Percentiles rank a stretch among this genome's conserved stretches.
Evolutionary conservation across 306 rosid species (phyloP).

Genomic region (Glycine latifolia): DNA sequence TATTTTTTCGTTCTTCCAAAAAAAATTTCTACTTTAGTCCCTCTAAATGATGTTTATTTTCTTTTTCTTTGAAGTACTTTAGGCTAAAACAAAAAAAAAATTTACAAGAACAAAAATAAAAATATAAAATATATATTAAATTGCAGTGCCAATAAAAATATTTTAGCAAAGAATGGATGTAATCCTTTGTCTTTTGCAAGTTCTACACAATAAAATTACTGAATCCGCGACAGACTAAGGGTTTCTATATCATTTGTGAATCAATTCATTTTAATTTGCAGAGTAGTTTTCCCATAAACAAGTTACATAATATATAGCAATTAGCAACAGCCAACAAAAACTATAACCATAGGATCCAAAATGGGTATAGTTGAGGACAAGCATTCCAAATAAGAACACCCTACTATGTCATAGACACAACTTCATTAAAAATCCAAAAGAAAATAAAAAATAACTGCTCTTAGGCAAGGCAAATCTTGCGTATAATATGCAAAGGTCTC

Average conservation of each 20-base stretch:
- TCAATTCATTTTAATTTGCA: neutral
- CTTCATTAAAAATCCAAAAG: neutral
- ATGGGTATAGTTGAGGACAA: constrained; percentile 25
- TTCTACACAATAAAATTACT: neutral
- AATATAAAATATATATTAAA: too few species aligned
- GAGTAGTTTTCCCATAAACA: neutral
- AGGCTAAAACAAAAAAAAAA: too few species aligned
- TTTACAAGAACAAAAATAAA: too few species aligned
- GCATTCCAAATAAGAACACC: constrained; percentile 14
- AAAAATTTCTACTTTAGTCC: too few species aligned
- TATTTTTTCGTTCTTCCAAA: too few species aligned
- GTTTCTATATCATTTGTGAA: neutral
- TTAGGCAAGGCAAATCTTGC: constrained; percentile 17
- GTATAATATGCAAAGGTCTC: constrained; percentile 36
- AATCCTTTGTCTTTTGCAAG: neutral
- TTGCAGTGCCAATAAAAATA: too few species aligned
- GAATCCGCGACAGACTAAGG: neutral
- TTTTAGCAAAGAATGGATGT: too few species aligned
- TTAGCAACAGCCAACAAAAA: neutral
- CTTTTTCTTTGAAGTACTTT: too few species aligned
- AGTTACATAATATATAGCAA: neutral
- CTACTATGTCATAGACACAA: neutral
- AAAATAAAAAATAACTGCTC: neutral
- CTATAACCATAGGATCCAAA: constrained; percentile 8
- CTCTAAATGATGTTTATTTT: too few species aligned